Evolutionary conservation across 148 eudicot genomes (phyloP).

Genomic region (Silene conica): DNA sequence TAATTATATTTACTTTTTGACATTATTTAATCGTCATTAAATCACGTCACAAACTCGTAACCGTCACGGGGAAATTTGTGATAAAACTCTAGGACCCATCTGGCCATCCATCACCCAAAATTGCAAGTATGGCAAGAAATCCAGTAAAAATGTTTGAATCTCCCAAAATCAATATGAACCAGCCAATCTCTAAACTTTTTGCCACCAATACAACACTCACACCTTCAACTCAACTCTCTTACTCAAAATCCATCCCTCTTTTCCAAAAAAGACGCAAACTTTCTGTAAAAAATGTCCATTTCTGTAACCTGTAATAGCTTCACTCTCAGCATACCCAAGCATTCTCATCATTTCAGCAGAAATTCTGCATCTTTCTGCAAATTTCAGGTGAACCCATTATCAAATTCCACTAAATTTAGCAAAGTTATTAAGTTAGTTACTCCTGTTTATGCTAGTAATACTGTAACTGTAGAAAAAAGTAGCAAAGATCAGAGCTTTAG

Average conservation of each 20-base stretch:
- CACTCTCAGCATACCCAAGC: conserved; percentile 37
- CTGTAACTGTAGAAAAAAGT: conserved; percentile 29
- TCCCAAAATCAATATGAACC: conserved; percentile 13
- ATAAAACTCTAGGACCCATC: too few relatives aligned
- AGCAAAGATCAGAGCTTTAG: conserved; percentile 45
- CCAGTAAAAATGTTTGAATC: not conserved
- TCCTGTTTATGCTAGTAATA: conserved; percentile 33
- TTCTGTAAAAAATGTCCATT: conserved; percentile 38
- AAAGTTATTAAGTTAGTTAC: conserved; percentile 27
- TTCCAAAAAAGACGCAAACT: not conserved
- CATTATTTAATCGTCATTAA: too few relatives aligned
- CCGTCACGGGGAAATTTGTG: too few relatives aligned
- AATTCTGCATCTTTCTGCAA: conserved; percentile 27
- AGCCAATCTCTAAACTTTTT: conserved; percentile 2
- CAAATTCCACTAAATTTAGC: conserved; percentile 24
- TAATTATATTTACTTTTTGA: too few relatives aligned
- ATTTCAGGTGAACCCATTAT: conserved; percentile 52
- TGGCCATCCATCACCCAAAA: too few relatives aligned
- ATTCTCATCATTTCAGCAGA: conserved; percentile 22
- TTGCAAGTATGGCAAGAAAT: too few relatives aligned
- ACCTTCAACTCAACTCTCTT: conserved; percentile 9
- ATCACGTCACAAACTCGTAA: too few relatives aligned
- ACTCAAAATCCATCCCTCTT: not conserved
- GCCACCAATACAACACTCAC: conserved; percentile 2
- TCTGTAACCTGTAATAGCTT: conserved; percentile 30